Base-by-base conservation (phyloP, 441 rosid genomes). In the Pelargonium myrrhifolium region DNA sequence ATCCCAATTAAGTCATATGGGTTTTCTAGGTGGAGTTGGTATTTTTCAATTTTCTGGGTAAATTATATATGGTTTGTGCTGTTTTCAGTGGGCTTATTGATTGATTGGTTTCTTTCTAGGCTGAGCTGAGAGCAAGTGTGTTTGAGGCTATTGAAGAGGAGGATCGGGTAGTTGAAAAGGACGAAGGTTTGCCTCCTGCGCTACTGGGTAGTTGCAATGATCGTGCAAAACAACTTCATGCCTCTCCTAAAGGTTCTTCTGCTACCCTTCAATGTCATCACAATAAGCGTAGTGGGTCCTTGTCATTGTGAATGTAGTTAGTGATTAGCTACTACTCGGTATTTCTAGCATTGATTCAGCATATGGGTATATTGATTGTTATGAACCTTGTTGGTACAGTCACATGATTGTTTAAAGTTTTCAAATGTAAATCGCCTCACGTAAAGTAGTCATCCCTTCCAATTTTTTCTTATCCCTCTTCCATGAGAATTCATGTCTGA, bases 131-230 rank as follows among this genome's bases (percentile, higher is more conserved):
- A 61, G 77, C 77, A 39, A 69, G 73, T 49, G 73, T 74, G 2
- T 74, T 74, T 65, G 77, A 74, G 70, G 77, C 77, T 18, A 74
- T 74, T 65, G 77, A 74, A 68, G 77, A 74, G 73, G 77, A 74
- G 59, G 77, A 74, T 65, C 70, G 17, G 2, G 73, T 74, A 9
- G 73, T 62, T 37, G 77, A 74, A 12, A 59, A 47, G 49, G 77
- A 74, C 61, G 77, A 59, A 59, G 77, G 51, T 61, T 74, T 28
- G 64, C 73, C 49, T 53, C 77, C 77, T 58, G 73, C 77, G n/a
- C 58, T 74, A 35, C 63, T 74, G 26, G 73, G 77, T 60, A 74
- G 77, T 70, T 74, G 73, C 66, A 74, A 74, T 59, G 77, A 74
- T 43, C 73, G 77, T 24, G 77, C 77, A 35, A 74, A 74, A 53